These are phyloP conservation scores for Colletotrichum tanaceti DNA, from an alignment of 2,329 filamentous ascomycete species.

Conservation along the genomic window DNA sequence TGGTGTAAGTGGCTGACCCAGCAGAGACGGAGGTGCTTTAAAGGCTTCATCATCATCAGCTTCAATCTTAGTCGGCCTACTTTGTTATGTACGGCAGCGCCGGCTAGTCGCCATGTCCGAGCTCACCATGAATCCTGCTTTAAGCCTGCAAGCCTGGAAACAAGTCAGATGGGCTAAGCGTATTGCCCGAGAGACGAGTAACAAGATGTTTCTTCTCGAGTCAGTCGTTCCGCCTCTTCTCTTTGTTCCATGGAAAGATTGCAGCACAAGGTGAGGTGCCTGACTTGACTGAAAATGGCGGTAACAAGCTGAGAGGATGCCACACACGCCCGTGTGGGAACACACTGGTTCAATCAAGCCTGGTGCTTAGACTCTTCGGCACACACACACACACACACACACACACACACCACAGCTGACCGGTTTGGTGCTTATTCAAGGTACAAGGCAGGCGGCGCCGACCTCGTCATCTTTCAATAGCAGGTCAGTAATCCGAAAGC, in stretches of 20 bases:
- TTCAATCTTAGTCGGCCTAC: background rate
- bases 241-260: slow-evolving; percentile 32
- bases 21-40: slow-evolving; percentile 18
- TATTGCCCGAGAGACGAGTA: slow-evolving; percentile 35
- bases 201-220: slow-evolving; percentile 36
- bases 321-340: slow-evolving; percentile 10
- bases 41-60: slow-evolving; percentile 20
- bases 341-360: slow-evolving; percentile 11
- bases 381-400: slow-evolving; percentile 1
- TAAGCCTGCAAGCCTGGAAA: background rate
- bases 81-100: slow-evolving; percentile 9
- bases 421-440: slow-evolving; percentile 22
- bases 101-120: slow-evolving; percentile 12
- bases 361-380: slow-evolving; percentile 26
- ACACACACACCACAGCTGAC: background rate
- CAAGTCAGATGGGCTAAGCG: slow-evolving; percentile 23
- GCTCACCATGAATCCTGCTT: slow-evolving; percentile 8
- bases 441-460: slow-evolving; percentile 12
- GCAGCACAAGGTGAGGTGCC: slow-evolving; percentile 30
- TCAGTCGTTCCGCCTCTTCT: slow-evolving; percentile 34
- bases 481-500: slow-evolving; percentile 28
- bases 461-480: slow-evolving; percentile 32
- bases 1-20: slow-evolving; percentile 37
- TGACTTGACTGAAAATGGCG: slow-evolving; percentile 36
- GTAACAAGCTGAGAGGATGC: slow-evolving; percentile 14